Base-by-base conservation (phyloP, 345 rosid genomes). In the Trapa bicornis region DNA sequence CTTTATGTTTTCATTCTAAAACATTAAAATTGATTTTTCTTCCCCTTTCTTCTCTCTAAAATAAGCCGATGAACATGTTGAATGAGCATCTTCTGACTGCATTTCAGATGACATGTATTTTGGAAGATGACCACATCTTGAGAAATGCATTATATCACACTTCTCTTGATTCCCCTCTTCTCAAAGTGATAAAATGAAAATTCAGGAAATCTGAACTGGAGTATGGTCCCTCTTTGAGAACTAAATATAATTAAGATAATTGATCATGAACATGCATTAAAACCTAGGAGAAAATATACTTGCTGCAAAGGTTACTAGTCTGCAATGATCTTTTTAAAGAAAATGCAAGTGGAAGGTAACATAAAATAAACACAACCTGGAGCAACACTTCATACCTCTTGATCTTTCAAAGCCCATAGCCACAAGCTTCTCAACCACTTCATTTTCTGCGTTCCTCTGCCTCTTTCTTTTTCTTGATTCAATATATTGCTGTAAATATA, bases 321-420 rank as follows among this genome's bases (percentile, higher is more conserved):
- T 50, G 54, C 54, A 50, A 50, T 50, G 54, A 6, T 14, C 4
- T 22, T 50, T 50, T 10, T 2, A 50, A 50, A 50, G 56, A 16
- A 50, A 15, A 50, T 15, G 56, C 56, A 15, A 50, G 4, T 64
- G 43, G n/a, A 12, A 37, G 22, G 43, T 13, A 67, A 66, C 22
- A 1, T 50, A 47, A 58, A 57, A 42, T 47, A 39, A 43, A 13
- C 36, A 63, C 36, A 41, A 37, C 29, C 41, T 22, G 38, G 38
- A 38, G 47, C 47, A 45, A 37, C 37, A 62, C 64, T 61, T 37
- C 41, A 37, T 80, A 90, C 98, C 98, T 70, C 67, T 75, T 53
- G 85, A 79, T 77, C 88, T 81, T 75, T 81, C 97, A 72, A 90
- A 93, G n/a, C 98, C 98, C 98, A 90, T 93, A 32, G 84, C 72